These are phyloP conservation scores for Botrytis pseudocinerea DNA, from an alignment of 2,329 filamentous ascomycete genomes.

Conservation along the genomic window DNA sequence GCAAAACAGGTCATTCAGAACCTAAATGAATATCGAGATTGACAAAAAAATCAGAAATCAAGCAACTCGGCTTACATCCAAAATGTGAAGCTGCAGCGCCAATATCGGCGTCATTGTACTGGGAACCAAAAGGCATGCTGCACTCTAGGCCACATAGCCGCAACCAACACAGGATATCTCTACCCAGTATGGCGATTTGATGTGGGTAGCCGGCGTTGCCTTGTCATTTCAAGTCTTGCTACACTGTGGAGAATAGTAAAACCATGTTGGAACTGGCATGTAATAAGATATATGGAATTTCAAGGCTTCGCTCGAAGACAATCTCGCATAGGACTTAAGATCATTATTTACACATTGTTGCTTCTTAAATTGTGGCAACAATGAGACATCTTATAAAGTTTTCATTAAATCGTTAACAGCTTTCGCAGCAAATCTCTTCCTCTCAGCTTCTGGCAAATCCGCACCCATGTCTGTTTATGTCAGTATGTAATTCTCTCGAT, in stretches of 20 bases:
- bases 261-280: not conserved
- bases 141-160: not conserved
- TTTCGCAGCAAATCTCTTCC: conserved; percentile 59
- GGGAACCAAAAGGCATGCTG: not conserved
- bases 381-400: conserved; percentile 30
- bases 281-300: not conserved
- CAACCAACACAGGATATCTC: not conserved
- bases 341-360: not conserved
- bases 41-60: not conserved
- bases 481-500: conserved; percentile 15
- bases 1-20: no score
- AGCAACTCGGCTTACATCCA: not conserved
- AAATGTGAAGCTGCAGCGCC: not conserved
- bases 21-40: not conserved
- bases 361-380: not conserved
- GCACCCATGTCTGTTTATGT: conserved; percentile 55
- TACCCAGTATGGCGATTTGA: not conserved
- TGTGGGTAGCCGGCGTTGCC: no score
- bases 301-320: not conserved
- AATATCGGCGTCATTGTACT: not conserved
- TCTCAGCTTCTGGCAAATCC: conserved; percentile 60
- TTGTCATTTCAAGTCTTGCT: not conserved
- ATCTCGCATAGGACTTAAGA: not conserved
- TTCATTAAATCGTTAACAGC: conserved; percentile 67
- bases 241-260: not conserved